Conservation (phyloP, 2,329 filamentous ascomycete genomes). For the Diaporthe sp. region DNA sequence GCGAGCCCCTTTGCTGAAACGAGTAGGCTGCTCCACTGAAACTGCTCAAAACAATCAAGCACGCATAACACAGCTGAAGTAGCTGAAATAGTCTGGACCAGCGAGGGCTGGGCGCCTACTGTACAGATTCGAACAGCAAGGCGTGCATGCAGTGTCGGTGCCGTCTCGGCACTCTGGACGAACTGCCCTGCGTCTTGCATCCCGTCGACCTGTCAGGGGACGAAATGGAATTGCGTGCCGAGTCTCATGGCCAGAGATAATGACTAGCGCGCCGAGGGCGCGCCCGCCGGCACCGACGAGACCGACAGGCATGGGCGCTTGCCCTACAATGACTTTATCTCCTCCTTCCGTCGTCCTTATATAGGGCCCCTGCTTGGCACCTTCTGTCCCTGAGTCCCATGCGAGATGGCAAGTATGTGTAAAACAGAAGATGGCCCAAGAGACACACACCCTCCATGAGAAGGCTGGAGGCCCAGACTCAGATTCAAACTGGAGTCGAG, state of each 20-base stretch:
- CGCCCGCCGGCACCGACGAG: slow-evolving; percentile 1
- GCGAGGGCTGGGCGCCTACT: too few species aligned
- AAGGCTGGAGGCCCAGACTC: background rate
- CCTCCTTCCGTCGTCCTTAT: background rate
- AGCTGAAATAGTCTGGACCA: too few species aligned
- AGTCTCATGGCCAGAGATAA: background rate
- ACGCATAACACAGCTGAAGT: background rate
- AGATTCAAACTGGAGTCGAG: background rate
- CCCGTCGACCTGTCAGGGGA: slow-evolving; percentile 6
- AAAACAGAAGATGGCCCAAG: background rate
- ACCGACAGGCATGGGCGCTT: background rate
- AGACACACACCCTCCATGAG: background rate
- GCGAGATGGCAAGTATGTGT: background rate
- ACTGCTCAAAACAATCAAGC: background rate
- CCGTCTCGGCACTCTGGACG: background rate
- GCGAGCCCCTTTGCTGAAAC: slow-evolving; percentile 10
- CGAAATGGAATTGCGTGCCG: background rate
- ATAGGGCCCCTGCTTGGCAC: slow-evolving; percentile 10
- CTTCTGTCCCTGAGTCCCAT: background rate
- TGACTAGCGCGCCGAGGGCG: slow-evolving; percentile 31
- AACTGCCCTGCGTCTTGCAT: background rate
- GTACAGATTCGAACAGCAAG: background rate
- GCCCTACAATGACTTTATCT: background rate
- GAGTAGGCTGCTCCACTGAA: background rate
- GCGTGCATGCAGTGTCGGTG: background rate